A percentile compares a stretch with the other conserved stretches of the same genome.
Conservation (phyloP, 2,329 filamentous ascomycete genomes). For the Diaporthe humulicola region DNA sequence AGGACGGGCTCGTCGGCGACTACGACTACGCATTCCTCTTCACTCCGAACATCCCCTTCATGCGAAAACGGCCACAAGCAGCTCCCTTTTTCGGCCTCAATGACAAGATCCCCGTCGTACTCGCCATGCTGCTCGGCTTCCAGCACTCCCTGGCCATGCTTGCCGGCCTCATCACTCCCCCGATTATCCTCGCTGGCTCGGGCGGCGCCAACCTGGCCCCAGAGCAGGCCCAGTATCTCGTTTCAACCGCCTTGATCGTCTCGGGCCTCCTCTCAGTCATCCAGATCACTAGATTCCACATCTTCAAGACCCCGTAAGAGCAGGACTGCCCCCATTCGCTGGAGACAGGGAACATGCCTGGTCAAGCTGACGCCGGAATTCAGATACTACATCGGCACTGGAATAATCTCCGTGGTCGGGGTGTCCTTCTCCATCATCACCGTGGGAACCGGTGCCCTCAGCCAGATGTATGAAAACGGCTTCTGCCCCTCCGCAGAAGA, state of each 20-base stretch:
- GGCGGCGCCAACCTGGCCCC: slow-evolving; percentile 73
- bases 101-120: slow-evolving; percentile 80
- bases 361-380: background rate
- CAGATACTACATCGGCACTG: slow-evolving; percentile 83
- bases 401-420: slow-evolving; percentile 83
- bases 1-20: slow-evolving; percentile 81
- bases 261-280: slow-evolving; percentile 81
- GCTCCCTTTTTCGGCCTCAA: slow-evolving; percentile 89
- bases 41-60: slow-evolving; percentile 84
- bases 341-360: background rate
- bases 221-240: slow-evolving; percentile 79
- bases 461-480: slow-evolving; percentile 83
- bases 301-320: slow-evolving; percentile 72
- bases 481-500: slow-evolving; percentile 71
- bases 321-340: slow-evolving; percentile 17
- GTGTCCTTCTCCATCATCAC: slow-evolving; percentile 84
- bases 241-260: slow-evolving; percentile 83
- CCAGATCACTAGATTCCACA: slow-evolving; percentile 83
- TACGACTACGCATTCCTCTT: slow-evolving; percentile 96
- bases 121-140: slow-evolving; percentile 81
- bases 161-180: slow-evolving; percentile 81
- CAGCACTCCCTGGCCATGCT: slow-evolving; percentile 86
- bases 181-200: slow-evolving; percentile 76
- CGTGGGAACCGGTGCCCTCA: slow-evolving; percentile 78
- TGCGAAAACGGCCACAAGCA: slow-evolving; percentile 70